Percentiles rank a stretch among this genome's conserved stretches.
Conservation (phyloP, 1,284 basidiomycete genomes). For the Boletus hoseneyae region DNA sequence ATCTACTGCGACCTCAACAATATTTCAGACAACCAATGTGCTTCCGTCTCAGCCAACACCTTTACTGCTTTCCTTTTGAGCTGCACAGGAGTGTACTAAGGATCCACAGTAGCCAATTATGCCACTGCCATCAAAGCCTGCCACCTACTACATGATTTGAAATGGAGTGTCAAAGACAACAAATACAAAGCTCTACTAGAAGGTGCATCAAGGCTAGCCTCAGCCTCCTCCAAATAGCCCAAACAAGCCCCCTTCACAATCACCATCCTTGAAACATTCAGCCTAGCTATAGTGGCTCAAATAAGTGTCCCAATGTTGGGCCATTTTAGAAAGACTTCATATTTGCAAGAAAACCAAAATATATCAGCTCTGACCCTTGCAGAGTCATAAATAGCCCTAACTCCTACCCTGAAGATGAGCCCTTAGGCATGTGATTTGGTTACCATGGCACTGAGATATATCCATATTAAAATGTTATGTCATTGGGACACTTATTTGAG, state of each 20-base stretch:
- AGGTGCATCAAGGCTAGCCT: background rate
- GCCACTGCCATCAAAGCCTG: background rate
- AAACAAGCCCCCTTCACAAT: background rate
- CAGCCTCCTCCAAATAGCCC: fast-evolving
- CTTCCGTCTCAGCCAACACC: constrained; percentile 13
- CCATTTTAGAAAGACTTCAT: too few relatives aligned
- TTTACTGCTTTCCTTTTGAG: constrained; percentile 21
- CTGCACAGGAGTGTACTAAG: background rate
- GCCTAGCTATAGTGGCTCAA: background rate
- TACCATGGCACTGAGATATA: too few relatives aligned
- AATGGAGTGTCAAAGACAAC: background rate
- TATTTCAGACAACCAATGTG: constrained; percentile 17
- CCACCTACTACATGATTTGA: background rate
- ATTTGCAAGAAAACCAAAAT: too few relatives aligned
- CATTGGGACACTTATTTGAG: too few relatives aligned
- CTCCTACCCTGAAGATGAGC: too few relatives aligned
- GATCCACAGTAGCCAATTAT: background rate
- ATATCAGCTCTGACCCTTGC: too few relatives aligned
- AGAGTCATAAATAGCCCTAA: too few relatives aligned
- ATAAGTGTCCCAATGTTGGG: too few relatives aligned
- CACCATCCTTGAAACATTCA: background rate
- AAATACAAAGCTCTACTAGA: background rate
- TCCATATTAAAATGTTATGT: too few relatives aligned
- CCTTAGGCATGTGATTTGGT: too few relatives aligned
- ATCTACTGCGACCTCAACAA: constrained; percentile 27